phyloP scores from a whole-genome alignment of 257 asterid genomes.

The Primulina tabacum region DNA sequence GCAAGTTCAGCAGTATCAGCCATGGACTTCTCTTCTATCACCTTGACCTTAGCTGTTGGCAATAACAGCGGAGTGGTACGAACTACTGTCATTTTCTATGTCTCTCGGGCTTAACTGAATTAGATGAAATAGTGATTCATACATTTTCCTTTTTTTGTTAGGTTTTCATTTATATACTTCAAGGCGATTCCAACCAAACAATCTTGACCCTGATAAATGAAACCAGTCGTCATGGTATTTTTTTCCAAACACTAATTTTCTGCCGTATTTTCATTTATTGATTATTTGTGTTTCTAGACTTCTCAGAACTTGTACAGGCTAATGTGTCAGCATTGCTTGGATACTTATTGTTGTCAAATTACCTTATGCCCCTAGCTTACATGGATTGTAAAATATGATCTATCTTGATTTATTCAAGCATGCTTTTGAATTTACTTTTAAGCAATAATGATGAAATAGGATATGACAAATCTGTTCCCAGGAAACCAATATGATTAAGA shows the following conservation, averaged over 20 bases:
- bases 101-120: constrained; percentile 18
- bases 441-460: neutral
- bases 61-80: constrained; percentile 83
- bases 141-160: constrained; percentile 31
- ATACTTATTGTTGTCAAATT: neutral
- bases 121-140: constrained; percentile 12
- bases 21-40: constrained; percentile 56
- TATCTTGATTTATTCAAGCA: neutral
- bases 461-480: neutral
- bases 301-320: neutral
- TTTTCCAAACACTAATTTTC: constrained; percentile 17
- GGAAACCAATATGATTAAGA: neutral
- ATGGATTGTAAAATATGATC: neutral
- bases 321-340: neutral
- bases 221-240: constrained; percentile 53
- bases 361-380: neutral
- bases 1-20: constrained; percentile 63
- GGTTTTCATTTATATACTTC: constrained; percentile 62
- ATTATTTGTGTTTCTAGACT: neutral
- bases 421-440: too few species aligned
- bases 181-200: constrained; percentile 43
- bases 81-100: constrained; percentile 14
- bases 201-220: constrained; percentile 48
- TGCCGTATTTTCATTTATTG: neutral
- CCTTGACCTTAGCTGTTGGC: constrained; percentile 74